These are phyloP conservation scores for Laburnicola sp. DNA, from an alignment of 2,329 filamentous ascomycete genomes.

Conservation along the genomic window DNA sequence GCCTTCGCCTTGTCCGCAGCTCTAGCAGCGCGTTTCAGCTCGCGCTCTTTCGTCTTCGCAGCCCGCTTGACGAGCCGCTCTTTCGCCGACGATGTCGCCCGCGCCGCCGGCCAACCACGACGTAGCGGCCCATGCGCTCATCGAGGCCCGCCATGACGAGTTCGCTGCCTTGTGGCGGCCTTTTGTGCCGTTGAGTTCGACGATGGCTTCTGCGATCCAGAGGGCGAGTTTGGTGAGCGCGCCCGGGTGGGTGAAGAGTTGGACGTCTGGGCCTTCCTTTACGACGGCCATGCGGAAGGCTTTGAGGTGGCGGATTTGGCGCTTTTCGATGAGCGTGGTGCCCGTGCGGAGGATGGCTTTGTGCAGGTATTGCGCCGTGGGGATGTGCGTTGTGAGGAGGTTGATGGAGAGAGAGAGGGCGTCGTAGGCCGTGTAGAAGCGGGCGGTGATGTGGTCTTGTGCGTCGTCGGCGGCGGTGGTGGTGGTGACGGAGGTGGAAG, in stretches of 20 bases:
- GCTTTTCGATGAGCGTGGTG: constrained; percentile 87
- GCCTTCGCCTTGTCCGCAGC: constrained; percentile 66
- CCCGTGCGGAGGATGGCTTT: constrained; percentile 92
- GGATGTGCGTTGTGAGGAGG: constrained; percentile 73
- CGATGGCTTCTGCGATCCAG: constrained; percentile 91
- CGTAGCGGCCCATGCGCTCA: constrained; percentile 82
- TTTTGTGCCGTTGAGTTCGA: constrained; percentile 77
- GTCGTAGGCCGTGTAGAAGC: constrained; percentile 64
- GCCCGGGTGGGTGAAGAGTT: constrained; percentile 89
- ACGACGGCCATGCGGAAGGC: constrained; percentile 95
- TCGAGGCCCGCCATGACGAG: constrained; percentile 89
- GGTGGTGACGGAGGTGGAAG: constrained; percentile 24
- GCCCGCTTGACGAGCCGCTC: constrained; percentile 69
- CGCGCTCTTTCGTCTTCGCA: constrained; percentile 62
- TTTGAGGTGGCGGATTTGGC: constrained; percentile 87
- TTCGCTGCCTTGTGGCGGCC: constrained; percentile 74
- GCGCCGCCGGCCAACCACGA: constrained; percentile 89
- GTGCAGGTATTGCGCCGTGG: constrained; percentile 85
- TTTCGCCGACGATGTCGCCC: constrained; percentile 64
- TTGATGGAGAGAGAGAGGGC: constrained; percentile 62
- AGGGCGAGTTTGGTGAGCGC: constrained; percentile 90
- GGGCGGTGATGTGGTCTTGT: constrained; percentile 53
- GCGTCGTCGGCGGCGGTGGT: too few species aligned
- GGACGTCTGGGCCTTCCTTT: constrained; percentile 88
- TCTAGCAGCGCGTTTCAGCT: constrained; percentile 51